Percentiles rank a stretch among this genome's conserved stretches.
Evolutionary conservation across 768 basidiomycete genomes (phyloP).

Genomic region (Suillus clintonianus): DNA sequence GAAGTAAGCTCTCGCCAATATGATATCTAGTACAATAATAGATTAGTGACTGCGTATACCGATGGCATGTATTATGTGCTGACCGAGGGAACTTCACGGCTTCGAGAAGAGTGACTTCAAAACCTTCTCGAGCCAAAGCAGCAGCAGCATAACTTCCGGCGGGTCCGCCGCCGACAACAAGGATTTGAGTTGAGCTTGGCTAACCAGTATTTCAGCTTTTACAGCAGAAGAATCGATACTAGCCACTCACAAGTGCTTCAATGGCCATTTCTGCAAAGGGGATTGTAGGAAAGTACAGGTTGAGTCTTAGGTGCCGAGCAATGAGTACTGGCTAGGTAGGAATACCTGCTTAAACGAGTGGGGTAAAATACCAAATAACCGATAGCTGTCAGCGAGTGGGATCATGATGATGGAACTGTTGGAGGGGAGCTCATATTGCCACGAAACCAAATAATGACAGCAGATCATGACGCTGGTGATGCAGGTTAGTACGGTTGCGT

Average conservation of each 20-base stretch:
- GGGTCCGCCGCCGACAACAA: slow-evolving; percentile 46
- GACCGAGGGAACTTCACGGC: slow-evolving; percentile 53
- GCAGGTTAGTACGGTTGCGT: too few species aligned
- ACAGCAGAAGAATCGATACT: background rate
- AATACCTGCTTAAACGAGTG: too few species aligned
- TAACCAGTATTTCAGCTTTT: background rate
- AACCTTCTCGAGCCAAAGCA: slow-evolving; percentile 25
- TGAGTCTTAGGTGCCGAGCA: too few species aligned
- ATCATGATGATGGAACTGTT: too few species aligned
- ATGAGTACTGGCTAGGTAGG: too few species aligned
- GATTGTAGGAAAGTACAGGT: background rate
- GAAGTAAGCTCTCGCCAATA: slow-evolving; percentile 61
- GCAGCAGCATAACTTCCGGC: slow-evolving; percentile 59
- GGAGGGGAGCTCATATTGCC: too few species aligned
- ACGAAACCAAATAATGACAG: too few species aligned
- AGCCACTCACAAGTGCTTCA: background rate
- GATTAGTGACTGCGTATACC: background rate
- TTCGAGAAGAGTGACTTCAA: slow-evolving; percentile 55
- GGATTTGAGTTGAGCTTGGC: slow-evolving; percentile 12
- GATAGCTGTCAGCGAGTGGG: too few species aligned
- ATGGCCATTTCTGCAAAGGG: background rate
- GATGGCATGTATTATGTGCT: slow-evolving; percentile 44
- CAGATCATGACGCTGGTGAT: too few species aligned
- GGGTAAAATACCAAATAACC: too few species aligned
- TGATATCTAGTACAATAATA: slow-evolving; percentile 44